Evolutionary conservation across 805 yeast species (phyloP).

Genomic region (Priceomyces haplophilus): DNA sequence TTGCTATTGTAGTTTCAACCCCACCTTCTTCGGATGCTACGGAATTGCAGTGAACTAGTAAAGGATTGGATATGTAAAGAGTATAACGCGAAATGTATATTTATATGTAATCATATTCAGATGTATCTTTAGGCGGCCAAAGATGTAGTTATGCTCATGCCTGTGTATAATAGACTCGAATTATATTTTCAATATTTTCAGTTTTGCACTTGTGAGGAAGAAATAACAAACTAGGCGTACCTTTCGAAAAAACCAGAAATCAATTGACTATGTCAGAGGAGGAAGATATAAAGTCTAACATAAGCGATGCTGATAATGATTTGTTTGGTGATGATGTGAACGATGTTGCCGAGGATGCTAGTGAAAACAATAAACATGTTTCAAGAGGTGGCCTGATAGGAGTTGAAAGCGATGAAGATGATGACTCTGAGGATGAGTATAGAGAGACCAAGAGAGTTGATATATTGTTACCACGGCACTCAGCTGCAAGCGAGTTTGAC

Average conservation of each 20-base stretch:
- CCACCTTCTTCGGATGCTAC: conserved; percentile 6
- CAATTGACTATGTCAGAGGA: conserved; percentile 23
- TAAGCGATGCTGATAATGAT: conserved; percentile 31
- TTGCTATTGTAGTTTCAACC: conserved; percentile 12
- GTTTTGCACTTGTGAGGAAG: too few relatives aligned
- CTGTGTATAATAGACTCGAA: too few relatives aligned
- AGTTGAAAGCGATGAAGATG: conserved; percentile 26
- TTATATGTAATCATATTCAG: neutral
- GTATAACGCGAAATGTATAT: neutral
- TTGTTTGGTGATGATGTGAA: conserved; percentile 32
- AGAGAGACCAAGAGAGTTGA: conserved; percentile 35
- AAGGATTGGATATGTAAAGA: neutral
- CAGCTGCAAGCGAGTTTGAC: conserved; percentile 35
- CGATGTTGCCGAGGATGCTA: conserved; percentile 32
- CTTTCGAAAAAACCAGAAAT: too few relatives aligned
- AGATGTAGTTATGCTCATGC: too few relatives aligned
- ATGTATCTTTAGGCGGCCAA: neutral
- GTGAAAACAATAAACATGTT: conserved; percentile 30
- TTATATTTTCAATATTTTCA: too few relatives aligned
- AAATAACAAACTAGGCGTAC: too few relatives aligned
- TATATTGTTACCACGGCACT: conserved; percentile 48
- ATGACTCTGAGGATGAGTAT: conserved; percentile 32
- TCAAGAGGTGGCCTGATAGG: conserved; percentile 7
- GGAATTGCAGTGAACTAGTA: conserved; percentile 1
- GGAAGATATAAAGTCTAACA: conserved; percentile 13